These are phyloP conservation scores for Trichothecium sympodiale DNA, from an alignment of 2,329 filamentous ascomycete genomes.

Conservation along the genomic window DNA sequence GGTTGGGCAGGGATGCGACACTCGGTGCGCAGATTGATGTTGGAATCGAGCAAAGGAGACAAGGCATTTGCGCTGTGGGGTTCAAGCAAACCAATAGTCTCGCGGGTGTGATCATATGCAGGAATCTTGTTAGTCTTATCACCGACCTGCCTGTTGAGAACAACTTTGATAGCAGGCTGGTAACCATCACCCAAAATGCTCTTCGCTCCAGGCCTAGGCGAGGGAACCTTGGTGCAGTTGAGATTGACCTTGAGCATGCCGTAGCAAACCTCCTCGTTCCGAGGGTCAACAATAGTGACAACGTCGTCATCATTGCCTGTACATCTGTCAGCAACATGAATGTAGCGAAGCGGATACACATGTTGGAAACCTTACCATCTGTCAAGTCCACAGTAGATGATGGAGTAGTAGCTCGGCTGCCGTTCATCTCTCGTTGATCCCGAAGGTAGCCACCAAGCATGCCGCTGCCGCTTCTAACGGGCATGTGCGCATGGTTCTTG, in stretches of 20 bases:
- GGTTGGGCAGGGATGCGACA: constrained; percentile 59
- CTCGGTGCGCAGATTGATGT: constrained; percentile 55
- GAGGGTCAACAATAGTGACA: constrained; percentile 45
- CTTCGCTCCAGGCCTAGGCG: constrained; percentile 51
- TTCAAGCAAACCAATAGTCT: constrained; percentile 69
- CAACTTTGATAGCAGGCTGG: constrained; percentile 67
- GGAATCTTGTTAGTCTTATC: constrained; percentile 52
- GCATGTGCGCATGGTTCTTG: constrained; percentile 19
- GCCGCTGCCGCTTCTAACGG: constrained; percentile 33
- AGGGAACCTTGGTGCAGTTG: constrained; percentile 57
- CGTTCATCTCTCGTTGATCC: constrained; percentile 36
- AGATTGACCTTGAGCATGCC: constrained; percentile 63
- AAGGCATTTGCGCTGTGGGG: constrained; percentile 54
- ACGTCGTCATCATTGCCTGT: constrained; percentile 43
- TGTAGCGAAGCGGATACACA: not conserved
- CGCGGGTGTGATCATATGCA: constrained; percentile 60
- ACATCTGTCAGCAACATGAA: constrained; percentile 4
- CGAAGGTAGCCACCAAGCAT: constrained; percentile 57
- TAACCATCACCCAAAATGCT: constrained; percentile 45
- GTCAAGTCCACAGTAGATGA: constrained; percentile 47
- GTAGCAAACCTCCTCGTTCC: constrained; percentile 66
- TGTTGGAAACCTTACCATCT: constrained; percentile 27
- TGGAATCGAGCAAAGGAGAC: constrained; percentile 60
- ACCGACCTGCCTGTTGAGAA: constrained; percentile 48
- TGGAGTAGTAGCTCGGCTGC: constrained; percentile 5